phyloP scores from a whole-genome alignment of 345 rosid genomes.

The Sisymbrium altissimum region DNA sequence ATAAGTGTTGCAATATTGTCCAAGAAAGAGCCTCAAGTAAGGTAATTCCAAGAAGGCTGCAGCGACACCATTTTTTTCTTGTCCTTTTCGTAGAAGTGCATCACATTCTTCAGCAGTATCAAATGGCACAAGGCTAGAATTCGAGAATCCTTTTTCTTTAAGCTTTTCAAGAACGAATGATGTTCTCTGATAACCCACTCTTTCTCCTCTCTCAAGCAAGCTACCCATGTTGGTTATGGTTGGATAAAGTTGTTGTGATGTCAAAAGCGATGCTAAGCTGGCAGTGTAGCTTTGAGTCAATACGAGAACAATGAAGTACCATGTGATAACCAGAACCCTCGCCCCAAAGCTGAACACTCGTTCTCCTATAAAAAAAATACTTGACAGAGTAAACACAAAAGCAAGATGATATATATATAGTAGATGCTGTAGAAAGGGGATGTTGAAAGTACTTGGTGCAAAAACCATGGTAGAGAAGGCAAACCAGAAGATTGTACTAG shows the following conservation, averaged over 20 bases:
- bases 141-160: slow-evolving; percentile 14
- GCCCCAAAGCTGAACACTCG: slow-evolving; percentile 50
- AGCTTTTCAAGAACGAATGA: slow-evolving; percentile 43
- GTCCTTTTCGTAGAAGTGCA: slow-evolving; percentile 34
- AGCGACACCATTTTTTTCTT: slow-evolving; percentile 34
- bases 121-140: slow-evolving; percentile 14
- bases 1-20: slow-evolving; percentile 34
- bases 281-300: slow-evolving; percentile 74
- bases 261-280: slow-evolving; percentile 52
- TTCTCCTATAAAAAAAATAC: slow-evolving; percentile 38
- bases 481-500: slow-evolving; percentile 59
- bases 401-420: not conserved
- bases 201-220: slow-evolving; percentile 36
- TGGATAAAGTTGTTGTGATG: slow-evolving; percentile 53
- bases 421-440: no score
- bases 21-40: slow-evolving; percentile 32
- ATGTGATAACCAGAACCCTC: slow-evolving; percentile 47
- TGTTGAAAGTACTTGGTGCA: slow-evolving; percentile 31
- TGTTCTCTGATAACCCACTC: slow-evolving; percentile 38
- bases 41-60: slow-evolving; percentile 42
- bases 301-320: slow-evolving; percentile 64
- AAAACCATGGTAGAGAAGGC: slow-evolving; percentile 69
- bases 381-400: not conserved
- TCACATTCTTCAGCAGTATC: slow-evolving; percentile 28
- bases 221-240: slow-evolving; percentile 34